Percentiles rank a stretch among this genome's conserved stretches.
These are phyloP conservation scores for Lichtheimia corymbifera DNA, from an alignment of 371 early-diverging fungal species.

Conservation along the genomic window DNA sequence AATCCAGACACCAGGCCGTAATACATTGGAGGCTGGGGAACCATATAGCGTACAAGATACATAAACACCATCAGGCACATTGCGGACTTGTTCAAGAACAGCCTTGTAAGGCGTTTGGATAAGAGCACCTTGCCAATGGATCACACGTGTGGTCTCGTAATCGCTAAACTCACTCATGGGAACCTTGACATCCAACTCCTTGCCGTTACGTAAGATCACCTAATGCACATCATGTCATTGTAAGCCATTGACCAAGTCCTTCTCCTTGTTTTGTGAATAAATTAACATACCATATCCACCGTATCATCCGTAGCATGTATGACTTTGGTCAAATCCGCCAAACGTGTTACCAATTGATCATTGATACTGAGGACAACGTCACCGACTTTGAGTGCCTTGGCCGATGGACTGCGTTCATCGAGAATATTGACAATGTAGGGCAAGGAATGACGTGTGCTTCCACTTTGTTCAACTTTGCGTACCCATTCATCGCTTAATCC, in stretches of 20 bases:
- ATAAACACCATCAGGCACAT: slow-evolving; percentile 74
- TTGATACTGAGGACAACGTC: slow-evolving; percentile 82
- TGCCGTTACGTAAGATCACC: slow-evolving; percentile 64
- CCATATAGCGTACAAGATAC: slow-evolving; percentile 71
- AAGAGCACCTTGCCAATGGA: slow-evolving; percentile 87
- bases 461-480: slow-evolving; percentile 62
- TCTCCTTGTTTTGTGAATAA: neutral
- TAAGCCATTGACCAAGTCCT: neutral
- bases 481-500: slow-evolving; percentile 82
- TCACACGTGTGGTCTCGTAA: slow-evolving; percentile 58
- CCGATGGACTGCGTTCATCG: slow-evolving; percentile 52
- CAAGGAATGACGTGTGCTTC: slow-evolving; percentile 62
- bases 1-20: slow-evolving; percentile 49
- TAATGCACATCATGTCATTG: slow-evolving; percentile 5
- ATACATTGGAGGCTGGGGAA: slow-evolving; percentile 61
- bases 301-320: slow-evolving; percentile 16
- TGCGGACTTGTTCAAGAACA: slow-evolving; percentile 76
- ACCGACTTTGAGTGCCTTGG: slow-evolving; percentile 70
- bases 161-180: slow-evolving; percentile 57
- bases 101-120: slow-evolving; percentile 81
- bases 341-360: slow-evolving; percentile 67
- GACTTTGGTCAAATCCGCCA: slow-evolving; percentile 62
- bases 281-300: slow-evolving; percentile 45
- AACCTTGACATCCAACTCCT: slow-evolving; percentile 44
- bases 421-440: slow-evolving; percentile 68